A percentile compares a stretch with the other conserved stretches of the same genome.
Evolutionary conservation across 768 basidiomycete genomes (phyloP).

Genomic region (Erythrobasidium yunnanense): DNA sequence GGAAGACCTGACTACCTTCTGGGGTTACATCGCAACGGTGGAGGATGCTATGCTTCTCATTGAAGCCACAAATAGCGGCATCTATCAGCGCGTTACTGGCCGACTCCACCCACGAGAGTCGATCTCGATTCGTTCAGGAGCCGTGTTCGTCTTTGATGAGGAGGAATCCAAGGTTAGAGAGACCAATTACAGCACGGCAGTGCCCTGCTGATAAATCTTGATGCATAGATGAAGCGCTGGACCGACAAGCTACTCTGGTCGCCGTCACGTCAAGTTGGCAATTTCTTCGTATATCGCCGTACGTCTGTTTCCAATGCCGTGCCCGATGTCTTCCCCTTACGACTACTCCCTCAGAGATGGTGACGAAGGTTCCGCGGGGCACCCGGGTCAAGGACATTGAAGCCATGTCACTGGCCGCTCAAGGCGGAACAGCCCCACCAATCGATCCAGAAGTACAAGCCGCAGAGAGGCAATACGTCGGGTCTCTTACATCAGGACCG

Average conservation of each 20-base stretch:
- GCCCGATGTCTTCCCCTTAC: background rate
- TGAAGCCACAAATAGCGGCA: no score
- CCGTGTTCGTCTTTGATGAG: background rate
- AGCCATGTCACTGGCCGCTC: background rate
- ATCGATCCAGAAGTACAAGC: background rate
- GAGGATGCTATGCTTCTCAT: no score
- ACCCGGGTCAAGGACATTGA: background rate
- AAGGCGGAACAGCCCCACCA: background rate
- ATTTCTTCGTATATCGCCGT: conserved; percentile 7
- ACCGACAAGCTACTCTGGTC: background rate
- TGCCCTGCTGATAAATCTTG: background rate
- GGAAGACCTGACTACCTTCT: no score
- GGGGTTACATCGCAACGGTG: no score
- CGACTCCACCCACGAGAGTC: background rate
- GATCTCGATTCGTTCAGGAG: background rate
- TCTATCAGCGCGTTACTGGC: no score
- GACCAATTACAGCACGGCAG: background rate
- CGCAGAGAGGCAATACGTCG: background rate
- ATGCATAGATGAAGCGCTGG: background rate
- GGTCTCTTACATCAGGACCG: background rate
- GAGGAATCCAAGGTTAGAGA: background rate
- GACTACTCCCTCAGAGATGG: background rate
- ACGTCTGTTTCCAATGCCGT: background rate
- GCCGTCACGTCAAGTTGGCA: background rate
- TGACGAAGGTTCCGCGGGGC: background rate